These are phyloP conservation scores for Aspergillus ruber DNA, from an alignment of 2,329 filamentous ascomycete genomes.

Conservation along the genomic window DNA sequence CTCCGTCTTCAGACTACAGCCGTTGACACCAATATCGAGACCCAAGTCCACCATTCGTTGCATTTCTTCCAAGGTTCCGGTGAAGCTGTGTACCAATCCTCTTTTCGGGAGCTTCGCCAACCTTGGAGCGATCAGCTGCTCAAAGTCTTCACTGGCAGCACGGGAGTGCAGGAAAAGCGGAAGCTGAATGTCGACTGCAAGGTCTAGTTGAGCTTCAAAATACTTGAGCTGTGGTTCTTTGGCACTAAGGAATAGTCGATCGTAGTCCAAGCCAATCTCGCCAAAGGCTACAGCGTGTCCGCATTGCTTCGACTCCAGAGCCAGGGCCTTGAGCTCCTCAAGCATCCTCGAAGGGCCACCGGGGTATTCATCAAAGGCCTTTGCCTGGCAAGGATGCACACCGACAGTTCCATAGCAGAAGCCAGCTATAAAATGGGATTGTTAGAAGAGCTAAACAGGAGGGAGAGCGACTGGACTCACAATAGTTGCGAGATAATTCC, in stretches of 20 bases:
- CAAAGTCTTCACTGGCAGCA: conserved; percentile 80
- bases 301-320: conserved; percentile 51
- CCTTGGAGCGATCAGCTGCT: conserved; percentile 58
- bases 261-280: conserved; percentile 94
- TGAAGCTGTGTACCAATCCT: conserved; percentile 92
- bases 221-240: conserved; percentile 75
- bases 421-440: conserved; percentile 50
- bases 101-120: conserved; percentile 64
- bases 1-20: conserved; percentile 89
- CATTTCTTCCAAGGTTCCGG: conserved; percentile 81
- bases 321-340: conserved; percentile 59
- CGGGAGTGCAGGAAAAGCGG: conserved; percentile 90
- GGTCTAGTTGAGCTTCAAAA: conserved; percentile 73
- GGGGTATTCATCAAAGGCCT: conserved; percentile 62
- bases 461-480: conserved; percentile 44
- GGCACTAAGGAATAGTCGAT: conserved; percentile 75
- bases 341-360: conserved; percentile 40
- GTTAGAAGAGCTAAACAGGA: conserved; percentile 11
- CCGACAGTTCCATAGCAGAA: conserved; percentile 85
- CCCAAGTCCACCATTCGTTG: conserved; percentile 69
- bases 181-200: conserved; percentile 69
- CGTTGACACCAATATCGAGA: conserved; percentile 90
- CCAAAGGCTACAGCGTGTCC: conserved; percentile 74
- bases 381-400: conserved; percentile 84
- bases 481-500: conserved; percentile 64